Percentiles rank a stretch among this genome's conserved stretches.
phyloP scores from a whole-genome alignment of 306 rosid genomes.

The Cicer chorassanicum region DNA sequence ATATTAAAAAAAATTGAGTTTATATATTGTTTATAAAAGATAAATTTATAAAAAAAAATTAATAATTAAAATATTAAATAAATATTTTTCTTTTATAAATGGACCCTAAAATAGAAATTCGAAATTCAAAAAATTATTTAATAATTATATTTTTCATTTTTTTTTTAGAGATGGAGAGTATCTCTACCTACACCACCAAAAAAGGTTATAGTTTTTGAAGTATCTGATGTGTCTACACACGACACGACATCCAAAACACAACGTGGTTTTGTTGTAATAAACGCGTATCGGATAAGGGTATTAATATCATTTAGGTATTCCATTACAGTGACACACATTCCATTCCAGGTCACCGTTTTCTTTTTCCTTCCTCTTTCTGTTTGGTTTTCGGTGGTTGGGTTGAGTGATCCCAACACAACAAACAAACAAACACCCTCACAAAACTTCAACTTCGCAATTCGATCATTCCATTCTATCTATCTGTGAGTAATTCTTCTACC shows the following conservation, averaged over 20 bases:
- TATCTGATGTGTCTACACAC: background rate
- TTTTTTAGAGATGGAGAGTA: no score
- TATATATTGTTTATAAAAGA: no score
- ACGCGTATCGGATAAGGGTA: slow-evolving; percentile 3
- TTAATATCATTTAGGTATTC: background rate
- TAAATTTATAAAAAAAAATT: no score
- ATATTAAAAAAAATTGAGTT: no score
- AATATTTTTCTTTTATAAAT: no score
- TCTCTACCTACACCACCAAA: no score
- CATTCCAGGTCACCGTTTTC: slow-evolving; percentile 4
- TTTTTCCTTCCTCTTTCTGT: background rate
- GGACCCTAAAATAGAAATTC: no score
- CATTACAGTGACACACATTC: background rate
- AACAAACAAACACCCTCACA: background rate
- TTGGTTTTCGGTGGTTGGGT: slow-evolving; percentile 10
- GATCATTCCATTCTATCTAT: slow-evolving; percentile 30
- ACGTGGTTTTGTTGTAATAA: slow-evolving; percentile 6
- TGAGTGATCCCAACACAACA: slow-evolving; percentile 33
- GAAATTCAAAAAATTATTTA: no score
- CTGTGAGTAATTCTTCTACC: slow-evolving; percentile 47
- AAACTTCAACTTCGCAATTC: slow-evolving; percentile 34
- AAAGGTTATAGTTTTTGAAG: no score
- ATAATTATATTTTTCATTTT: no score
- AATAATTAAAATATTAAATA: no score
- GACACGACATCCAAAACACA: background rate